phyloP scores from a whole-genome alignment of 768 basidiomycete species.

The Lentinus tigrinus region DNA sequence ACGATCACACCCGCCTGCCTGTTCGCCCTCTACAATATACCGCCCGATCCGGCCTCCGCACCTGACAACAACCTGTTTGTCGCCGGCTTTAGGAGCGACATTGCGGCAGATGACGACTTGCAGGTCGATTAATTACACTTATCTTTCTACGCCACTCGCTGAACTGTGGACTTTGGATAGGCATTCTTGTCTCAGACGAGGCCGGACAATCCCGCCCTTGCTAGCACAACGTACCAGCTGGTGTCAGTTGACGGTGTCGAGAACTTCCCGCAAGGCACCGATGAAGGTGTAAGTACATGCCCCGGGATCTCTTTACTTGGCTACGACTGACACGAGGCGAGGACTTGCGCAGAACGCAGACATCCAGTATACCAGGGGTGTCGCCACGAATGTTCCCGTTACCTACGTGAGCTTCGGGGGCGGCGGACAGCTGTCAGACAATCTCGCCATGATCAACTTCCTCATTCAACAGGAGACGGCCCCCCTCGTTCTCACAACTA shows the following conservation, averaged over 20 bases:
- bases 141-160: constrained; percentile 1
- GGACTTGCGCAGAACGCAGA: constrained; percentile 36
- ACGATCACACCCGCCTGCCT: constrained; percentile 20
- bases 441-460: constrained; percentile 32
- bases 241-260: background rate
- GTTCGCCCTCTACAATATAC: constrained; percentile 12
- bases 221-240: background rate
- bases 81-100: constrained; percentile 30
- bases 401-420: constrained; percentile 34
- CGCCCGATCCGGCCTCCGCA: constrained; percentile 23
- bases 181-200: background rate
- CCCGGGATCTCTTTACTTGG: background rate
- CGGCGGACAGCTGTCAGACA: constrained; percentile 27
- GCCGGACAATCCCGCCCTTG: background rate
- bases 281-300: background rate
- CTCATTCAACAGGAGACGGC: constrained; percentile 22
- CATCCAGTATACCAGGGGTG: constrained; percentile 35
- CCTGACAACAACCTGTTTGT: constrained; percentile 28
- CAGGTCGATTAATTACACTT: constrained; percentile 6
- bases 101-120: constrained; percentile 28
- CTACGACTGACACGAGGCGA: background rate
- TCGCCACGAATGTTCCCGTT: constrained; percentile 34
- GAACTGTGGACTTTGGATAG: background rate
- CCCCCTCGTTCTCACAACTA: constrained; percentile 34
- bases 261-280: background rate